Conservation (phyloP, 768 basidiomycete species). For the Amylocystis lapponica region DNA sequence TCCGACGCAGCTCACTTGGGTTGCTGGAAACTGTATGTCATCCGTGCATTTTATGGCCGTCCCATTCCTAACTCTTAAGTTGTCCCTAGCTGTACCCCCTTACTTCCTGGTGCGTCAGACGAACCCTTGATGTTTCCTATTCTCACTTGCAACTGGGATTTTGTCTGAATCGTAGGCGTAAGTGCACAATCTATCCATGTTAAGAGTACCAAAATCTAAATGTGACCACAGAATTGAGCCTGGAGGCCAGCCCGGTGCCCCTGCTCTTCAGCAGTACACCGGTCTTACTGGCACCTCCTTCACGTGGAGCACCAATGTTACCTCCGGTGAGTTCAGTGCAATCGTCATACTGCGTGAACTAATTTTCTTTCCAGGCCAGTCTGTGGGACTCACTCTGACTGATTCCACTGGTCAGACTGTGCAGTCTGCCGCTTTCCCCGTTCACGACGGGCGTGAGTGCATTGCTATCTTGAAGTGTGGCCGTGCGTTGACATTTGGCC, state of each 20-base stretch:
- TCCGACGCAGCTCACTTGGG: conserved; percentile 46
- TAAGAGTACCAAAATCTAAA: not conserved
- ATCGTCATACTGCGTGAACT: not conserved
- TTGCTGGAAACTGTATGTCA: conserved; percentile 53
- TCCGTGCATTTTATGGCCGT: not conserved
- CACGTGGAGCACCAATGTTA: conserved; percentile 52
- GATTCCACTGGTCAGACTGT: conserved; percentile 49
- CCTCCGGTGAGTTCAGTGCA: conserved; percentile 32
- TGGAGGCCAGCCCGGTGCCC: conserved; percentile 38
- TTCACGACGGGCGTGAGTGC: conserved; percentile 46
- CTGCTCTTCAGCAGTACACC: conserved; percentile 43
- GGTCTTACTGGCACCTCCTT: conserved; percentile 31
- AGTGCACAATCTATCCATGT: not conserved
- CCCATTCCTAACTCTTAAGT: conserved; percentile 5
- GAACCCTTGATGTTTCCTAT: not conserved
- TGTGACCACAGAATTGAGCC: conserved; percentile 42
- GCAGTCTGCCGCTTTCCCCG: conserved; percentile 48
- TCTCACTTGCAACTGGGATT: not conserved
- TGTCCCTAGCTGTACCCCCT: conserved; percentile 44
- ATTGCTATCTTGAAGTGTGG: not conserved
- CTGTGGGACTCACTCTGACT: conserved; percentile 52
- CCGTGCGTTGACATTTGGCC: conserved; percentile 3
- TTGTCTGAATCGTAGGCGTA: conserved; percentile 34
- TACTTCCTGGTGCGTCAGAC: conserved; percentile 53
- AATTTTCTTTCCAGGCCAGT: conserved; percentile 34